These are phyloP conservation scores for barrel medic (Medicago truncatula) DNA, from an alignment of 306 rosid species.

Conservation along the genomic window DNA sequence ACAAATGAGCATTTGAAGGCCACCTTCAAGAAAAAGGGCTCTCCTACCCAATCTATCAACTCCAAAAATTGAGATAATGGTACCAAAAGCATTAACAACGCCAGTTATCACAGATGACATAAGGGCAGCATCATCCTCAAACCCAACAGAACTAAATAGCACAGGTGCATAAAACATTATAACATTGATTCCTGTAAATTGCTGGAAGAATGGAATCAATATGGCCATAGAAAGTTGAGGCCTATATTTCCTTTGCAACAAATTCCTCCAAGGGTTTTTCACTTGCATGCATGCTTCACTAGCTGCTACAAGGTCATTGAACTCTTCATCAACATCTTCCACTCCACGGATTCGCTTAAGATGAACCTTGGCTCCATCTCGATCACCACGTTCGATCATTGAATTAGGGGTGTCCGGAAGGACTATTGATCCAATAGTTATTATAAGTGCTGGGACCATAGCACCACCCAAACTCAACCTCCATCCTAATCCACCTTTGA, in stretches of 20 bases:
- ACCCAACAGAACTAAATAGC: slow-evolving; percentile 76
- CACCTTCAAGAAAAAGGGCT: slow-evolving; percentile 8
- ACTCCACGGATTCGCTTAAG: slow-evolving; percentile 65
- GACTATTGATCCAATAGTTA: slow-evolving; percentile 66
- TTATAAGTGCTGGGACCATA: slow-evolving; percentile 79
- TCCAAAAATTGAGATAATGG: neutral
- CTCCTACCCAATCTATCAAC: slow-evolving; percentile 8
- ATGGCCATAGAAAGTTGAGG: slow-evolving; percentile 79
- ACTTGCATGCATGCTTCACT: slow-evolving; percentile 65
- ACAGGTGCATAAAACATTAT: slow-evolving; percentile 96
- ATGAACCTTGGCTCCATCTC: slow-evolving; percentile 55
- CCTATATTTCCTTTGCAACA: slow-evolving; percentile 71
- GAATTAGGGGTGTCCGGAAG: slow-evolving; percentile 95
- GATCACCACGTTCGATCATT: slow-evolving; percentile 78
- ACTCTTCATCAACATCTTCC: slow-evolving; percentile 72
- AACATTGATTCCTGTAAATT: slow-evolving; percentile 86
- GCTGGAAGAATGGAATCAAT: slow-evolving; percentile 82
- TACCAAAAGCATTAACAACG: neutral
- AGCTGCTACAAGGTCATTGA: slow-evolving; percentile 69
- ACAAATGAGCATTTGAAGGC: slow-evolving; percentile 33
- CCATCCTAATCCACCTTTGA: slow-evolving; percentile 96
- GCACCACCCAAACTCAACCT: slow-evolving; percentile 92
- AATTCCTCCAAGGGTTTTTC: slow-evolving; percentile 76
- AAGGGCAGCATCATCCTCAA: slow-evolving; percentile 56
- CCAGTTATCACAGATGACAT: slow-evolving; percentile 15